Evolutionary conservation across 345 rosid species (phyloP).

Genomic region (Hypericum perforatum): DNA sequence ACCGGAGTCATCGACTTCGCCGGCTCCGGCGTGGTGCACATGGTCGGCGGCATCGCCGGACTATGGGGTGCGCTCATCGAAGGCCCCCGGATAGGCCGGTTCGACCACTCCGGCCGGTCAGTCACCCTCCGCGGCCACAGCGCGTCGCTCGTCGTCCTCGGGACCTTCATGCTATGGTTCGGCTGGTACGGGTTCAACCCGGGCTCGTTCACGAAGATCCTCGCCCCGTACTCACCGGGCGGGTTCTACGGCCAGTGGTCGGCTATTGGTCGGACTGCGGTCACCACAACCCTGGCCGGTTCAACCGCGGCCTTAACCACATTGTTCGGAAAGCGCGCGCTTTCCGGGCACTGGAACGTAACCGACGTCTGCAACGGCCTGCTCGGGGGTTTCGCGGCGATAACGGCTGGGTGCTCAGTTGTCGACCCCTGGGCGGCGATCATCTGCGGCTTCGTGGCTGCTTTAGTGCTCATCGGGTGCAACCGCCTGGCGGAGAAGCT

Average conservation of each 20-base stretch:
- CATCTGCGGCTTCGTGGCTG: slow-evolving; percentile 7
- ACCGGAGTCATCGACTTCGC: slow-evolving; percentile 6
- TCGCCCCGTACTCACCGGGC: not conserved
- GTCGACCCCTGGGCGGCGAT: slow-evolving; percentile 10
- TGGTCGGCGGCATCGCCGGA: slow-evolving; percentile 8
- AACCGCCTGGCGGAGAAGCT: slow-evolving; percentile 5
- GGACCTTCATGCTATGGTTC: slow-evolving; percentile 6
- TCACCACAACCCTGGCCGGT: slow-evolving; percentile 3
- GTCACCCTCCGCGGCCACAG: slow-evolving; percentile 7
- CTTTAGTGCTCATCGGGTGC: slow-evolving; percentile 6
- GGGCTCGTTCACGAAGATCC: slow-evolving; percentile 5
- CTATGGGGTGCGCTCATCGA: slow-evolving; percentile 7
- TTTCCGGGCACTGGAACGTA: slow-evolving; percentile 9
- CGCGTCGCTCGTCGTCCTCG: slow-evolving; percentile 6
- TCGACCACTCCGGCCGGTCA: slow-evolving; percentile 5
- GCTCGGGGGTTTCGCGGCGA: slow-evolving; percentile 6
- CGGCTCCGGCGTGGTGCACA: slow-evolving; percentile 7
- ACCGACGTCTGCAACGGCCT: slow-evolving; percentile 10
- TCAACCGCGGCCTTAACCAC: slow-evolving; percentile 7
- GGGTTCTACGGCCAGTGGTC: slow-evolving; percentile 6
- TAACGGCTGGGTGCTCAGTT: slow-evolving; percentile 6
- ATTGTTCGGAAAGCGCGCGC: not conserved
- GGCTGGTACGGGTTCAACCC: slow-evolving; percentile 11
- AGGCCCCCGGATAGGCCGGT: slow-evolving; percentile 7
- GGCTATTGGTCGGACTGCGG: slow-evolving; percentile 5